phyloP scores from a whole-genome alignment of 805 yeast genomes.

The Lachancea kluyveri region DNA sequence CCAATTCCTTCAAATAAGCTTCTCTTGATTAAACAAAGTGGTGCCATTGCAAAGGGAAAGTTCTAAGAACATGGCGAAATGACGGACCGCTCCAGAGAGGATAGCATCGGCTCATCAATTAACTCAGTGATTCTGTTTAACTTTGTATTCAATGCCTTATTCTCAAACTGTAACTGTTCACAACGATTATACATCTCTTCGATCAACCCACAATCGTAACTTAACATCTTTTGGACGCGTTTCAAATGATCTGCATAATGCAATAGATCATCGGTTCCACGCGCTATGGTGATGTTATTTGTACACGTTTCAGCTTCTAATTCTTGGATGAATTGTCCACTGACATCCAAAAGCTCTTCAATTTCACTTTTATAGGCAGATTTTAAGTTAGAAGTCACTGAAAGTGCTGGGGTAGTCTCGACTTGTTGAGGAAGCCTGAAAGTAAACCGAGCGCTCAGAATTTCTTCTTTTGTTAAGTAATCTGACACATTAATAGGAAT shows the following conservation, averaged over 20 bases:
- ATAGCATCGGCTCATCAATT: too few relatives aligned
- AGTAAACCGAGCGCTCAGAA: not conserved
- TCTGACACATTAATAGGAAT: not conserved
- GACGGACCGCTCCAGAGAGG: too few relatives aligned
- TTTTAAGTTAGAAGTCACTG: not conserved
- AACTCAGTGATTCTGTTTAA: too few relatives aligned
- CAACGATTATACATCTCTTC: slow-evolving; percentile 2
- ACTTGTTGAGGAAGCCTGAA: slow-evolving; percentile 1
- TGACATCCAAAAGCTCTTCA: not conserved
- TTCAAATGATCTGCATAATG: too few relatives aligned
- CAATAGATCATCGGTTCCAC: too few relatives aligned
- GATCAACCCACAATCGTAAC: slow-evolving; percentile 3
- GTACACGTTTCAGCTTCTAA: too few relatives aligned
- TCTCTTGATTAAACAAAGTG: too few relatives aligned
- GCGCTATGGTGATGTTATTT: too few relatives aligned
- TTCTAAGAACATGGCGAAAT: too few relatives aligned
- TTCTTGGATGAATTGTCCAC: not conserved
- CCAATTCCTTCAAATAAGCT: not conserved
- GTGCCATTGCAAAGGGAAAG: too few relatives aligned
- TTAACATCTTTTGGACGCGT: slow-evolving; percentile 1
- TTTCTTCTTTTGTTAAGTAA: slow-evolving; percentile 2
- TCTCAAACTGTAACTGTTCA: slow-evolving; percentile 1
- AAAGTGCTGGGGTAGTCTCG: not conserved
- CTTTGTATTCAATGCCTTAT: too few relatives aligned
- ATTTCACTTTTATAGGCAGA: not conserved